A percentile compares a stretch with the other conserved stretches of the same genome.
phyloP scores from a whole-genome alignment of 208 protist genomes.

The Leishmania turanica region DNA sequence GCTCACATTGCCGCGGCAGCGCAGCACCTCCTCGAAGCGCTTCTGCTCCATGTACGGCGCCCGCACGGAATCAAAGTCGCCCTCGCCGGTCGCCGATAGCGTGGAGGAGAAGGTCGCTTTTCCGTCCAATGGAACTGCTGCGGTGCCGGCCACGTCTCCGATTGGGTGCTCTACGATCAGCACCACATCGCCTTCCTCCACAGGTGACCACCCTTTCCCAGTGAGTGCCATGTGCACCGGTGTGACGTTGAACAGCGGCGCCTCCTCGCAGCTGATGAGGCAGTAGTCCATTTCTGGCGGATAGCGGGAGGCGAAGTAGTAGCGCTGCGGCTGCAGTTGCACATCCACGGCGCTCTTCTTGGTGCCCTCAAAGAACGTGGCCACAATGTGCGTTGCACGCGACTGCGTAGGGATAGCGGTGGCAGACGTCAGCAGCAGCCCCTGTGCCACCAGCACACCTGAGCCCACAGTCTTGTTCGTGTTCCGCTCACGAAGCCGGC shows the following conservation, averaged over 20 bases:
- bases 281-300: conserved; percentile 93
- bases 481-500: conserved; percentile 55
- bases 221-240: conserved; percentile 79
- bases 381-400: conserved; percentile 49
- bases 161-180: conserved; percentile 91
- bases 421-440: conserved; percentile 75
- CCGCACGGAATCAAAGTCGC: not conserved
- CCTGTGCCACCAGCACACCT: conserved; percentile 68
- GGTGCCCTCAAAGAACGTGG: conserved; percentile 89
- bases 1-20: conserved; percentile 65
- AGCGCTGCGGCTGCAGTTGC: conserved; percentile 62
- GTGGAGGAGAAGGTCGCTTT: not conserved
- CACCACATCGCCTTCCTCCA: conserved; percentile 81
- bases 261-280: conserved; percentile 81
- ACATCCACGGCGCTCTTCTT: conserved; percentile 82
- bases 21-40: conserved; percentile 90
- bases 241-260: conserved; percentile 67
- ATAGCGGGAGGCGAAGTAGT: conserved; percentile 79
- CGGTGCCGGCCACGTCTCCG: conserved; percentile 12
- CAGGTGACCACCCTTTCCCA: conserved; percentile 67
- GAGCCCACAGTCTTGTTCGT: conserved; percentile 58
- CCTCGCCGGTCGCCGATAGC: not conserved
- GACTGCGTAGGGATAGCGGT: conserved; percentile 20
- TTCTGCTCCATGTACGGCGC: conserved; percentile 58
- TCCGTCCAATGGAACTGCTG: not conserved